Base-by-base conservation (phyloP, 2,329 filamentous ascomycete genomes). In the Pseudogymnoascus destructans region DNA sequence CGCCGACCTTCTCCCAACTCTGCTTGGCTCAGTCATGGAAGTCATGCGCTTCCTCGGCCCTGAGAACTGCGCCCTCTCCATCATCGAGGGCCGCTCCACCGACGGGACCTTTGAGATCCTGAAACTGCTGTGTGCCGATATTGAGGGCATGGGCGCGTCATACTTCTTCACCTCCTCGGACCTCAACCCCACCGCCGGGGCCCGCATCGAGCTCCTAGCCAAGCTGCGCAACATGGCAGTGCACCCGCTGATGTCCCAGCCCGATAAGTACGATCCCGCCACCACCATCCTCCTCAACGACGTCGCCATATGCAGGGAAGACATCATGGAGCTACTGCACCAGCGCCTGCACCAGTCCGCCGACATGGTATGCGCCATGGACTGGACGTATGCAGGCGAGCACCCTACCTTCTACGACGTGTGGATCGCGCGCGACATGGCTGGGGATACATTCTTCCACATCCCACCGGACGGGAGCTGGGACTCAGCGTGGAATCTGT, bases 341-440 rank as follows among this genome's bases (percentile, higher is more conserved):
- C 79, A 82, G 66, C 74, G 71, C 23, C 63, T 60, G 5, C 62
- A 62, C 2, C 76, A 77, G 35, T 67, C 65, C 1, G 79, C 79
- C 6, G 75, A 79, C 64, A 80, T 81, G 75, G 76, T 74, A 0
- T 84, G 79, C 63, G 78, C 71, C 5, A 77, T 84, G 73, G 80
- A 84, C 66, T 84, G 79, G 79, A 74, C 71, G 0, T 75, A 74
- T 40, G 67, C 70, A 2, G 73, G 71, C 0, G 57, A 57, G 0
- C 68, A 75, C 2, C 74, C 75, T 0, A 76, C 73, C 0, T 83
- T 82, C 63, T 81, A 81, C 64, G 79, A 82, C 60, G 72, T 79
- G 2, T 82, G 78, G 79, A 70, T 81, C 23, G 74, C 76, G 0
- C 74, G 80, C 5, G 72, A 70, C 1, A 73, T 83, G 46, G 70